phyloP scores from a whole-genome alignment of 495 filamentous ascomycete species.

The Gamarada debralockiae region DNA sequence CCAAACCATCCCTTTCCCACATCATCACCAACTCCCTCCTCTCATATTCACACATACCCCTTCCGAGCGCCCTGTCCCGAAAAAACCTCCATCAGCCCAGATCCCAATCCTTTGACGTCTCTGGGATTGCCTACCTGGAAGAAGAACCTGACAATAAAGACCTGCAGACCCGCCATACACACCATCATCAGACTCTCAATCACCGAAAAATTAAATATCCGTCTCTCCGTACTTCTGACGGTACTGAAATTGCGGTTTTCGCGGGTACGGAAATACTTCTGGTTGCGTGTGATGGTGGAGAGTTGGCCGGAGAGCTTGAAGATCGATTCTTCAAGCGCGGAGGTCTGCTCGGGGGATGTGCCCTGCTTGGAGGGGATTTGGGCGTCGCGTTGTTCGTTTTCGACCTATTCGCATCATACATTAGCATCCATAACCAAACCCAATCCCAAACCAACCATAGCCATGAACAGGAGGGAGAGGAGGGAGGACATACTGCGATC shows the following conservation, averaged over 20 bases:
- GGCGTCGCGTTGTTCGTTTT: slow-evolving; percentile 76
- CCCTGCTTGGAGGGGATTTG: slow-evolving; percentile 82
- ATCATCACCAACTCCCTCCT: too few species aligned
- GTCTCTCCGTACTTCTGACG: slow-evolving; percentile 87
- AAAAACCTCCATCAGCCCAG: slow-evolving; percentile 14
- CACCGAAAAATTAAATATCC: slow-evolving; percentile 97
- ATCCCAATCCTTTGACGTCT: not conserved
- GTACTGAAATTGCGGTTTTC: slow-evolving; percentile 99
- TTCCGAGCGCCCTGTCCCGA: slow-evolving; percentile 46
- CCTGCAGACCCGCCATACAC: slow-evolving; percentile 93
- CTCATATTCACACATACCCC: slow-evolving; percentile 48
- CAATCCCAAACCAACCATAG: too few species aligned
- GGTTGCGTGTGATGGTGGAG: slow-evolving; percentile 94
- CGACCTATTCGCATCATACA: slow-evolving; percentile 56
- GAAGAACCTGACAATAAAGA: slow-evolving; percentile 97
- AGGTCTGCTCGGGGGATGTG: slow-evolving; percentile 85
- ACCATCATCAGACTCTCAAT: slow-evolving; percentile 91
- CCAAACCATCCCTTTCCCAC: not conserved
- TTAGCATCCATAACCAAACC: slow-evolving; percentile 17
- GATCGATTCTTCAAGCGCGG: slow-evolving; percentile 88
- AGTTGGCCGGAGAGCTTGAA: slow-evolving; percentile 91
- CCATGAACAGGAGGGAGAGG: too few species aligned
- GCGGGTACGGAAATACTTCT: slow-evolving; percentile 98
- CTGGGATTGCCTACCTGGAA: slow-evolving; percentile 68
- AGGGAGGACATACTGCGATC: slow-evolving; percentile 68